Percentiles rank a stretch among this genome's conserved stretches.
Conservation (phyloP, 768 basidiomycete genomes). For the Boletellus ananas region DNA sequence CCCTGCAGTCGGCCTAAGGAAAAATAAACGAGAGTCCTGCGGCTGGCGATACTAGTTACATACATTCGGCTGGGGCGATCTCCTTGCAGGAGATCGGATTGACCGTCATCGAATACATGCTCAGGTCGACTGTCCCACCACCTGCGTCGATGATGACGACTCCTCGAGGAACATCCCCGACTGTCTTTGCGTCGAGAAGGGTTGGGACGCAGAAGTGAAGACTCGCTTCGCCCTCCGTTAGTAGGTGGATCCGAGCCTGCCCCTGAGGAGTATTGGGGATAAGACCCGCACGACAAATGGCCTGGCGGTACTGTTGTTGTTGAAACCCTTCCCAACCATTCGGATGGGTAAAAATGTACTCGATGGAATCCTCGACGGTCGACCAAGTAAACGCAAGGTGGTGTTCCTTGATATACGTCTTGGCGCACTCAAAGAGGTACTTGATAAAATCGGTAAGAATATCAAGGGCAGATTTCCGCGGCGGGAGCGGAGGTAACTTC, state of each 20-base stretch:
- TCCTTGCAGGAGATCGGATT: slow-evolving; percentile 30
- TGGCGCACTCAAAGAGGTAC: slow-evolving; percentile 16
- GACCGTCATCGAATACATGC: slow-evolving; percentile 30
- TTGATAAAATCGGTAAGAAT: slow-evolving; percentile 23
- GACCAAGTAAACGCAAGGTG: slow-evolving; percentile 17
- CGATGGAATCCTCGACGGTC: slow-evolving; percentile 9
- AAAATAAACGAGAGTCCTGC: background rate
- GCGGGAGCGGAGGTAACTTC: slow-evolving; percentile 31
- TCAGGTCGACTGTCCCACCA: slow-evolving; percentile 36
- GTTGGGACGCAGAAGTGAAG: slow-evolving; percentile 38
- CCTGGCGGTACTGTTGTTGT: slow-evolving; percentile 21
- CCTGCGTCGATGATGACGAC: slow-evolving; percentile 43
- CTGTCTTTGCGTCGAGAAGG: slow-evolving; percentile 15
- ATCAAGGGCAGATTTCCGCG: slow-evolving; percentile 11
- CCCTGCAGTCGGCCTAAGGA: slow-evolving; percentile 42
- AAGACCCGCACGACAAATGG: slow-evolving; percentile 18
- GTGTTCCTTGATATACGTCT: slow-evolving; percentile 12
- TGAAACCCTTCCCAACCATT: slow-evolving; percentile 29
- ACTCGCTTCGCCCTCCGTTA: slow-evolving; percentile 21
- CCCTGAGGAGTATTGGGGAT: slow-evolving; percentile 12
- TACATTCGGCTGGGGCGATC: slow-evolving; percentile 30
- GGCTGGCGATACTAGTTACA: background rate
- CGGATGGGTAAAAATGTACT: slow-evolving; percentile 24
- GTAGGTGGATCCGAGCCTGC: slow-evolving; percentile 14
- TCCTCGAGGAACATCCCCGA: slow-evolving; percentile 16